These are phyloP conservation scores for Lomentospora prolificans DNA, from an alignment of 2,329 filamentous ascomycete genomes.

Conservation along the genomic window DNA sequence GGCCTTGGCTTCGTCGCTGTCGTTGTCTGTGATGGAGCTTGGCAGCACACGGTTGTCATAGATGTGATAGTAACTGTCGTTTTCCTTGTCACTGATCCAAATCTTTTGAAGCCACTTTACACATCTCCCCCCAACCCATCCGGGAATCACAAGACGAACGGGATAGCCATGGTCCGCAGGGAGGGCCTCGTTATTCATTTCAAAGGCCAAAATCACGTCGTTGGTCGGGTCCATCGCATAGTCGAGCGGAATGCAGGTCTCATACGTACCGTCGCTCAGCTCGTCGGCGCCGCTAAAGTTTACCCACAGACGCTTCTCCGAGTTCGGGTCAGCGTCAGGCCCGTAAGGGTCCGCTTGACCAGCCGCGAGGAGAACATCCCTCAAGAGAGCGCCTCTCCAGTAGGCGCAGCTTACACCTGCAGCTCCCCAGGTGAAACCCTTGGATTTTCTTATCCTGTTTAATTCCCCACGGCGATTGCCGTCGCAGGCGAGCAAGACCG, in stretches of 20 bases:
- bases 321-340: background rate
- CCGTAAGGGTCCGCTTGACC: conserved; percentile 20
- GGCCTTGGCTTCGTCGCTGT: conserved; percentile 33
- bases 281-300: conserved; percentile 40
- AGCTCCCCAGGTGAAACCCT: conserved; percentile 37
- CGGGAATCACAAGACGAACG: conserved; percentile 28
- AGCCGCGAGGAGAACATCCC: conserved; percentile 32
- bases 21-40: conserved; percentile 35
- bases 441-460: conserved; percentile 37
- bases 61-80: conserved; percentile 35
- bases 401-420: conserved; percentile 37
- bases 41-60: conserved; percentile 43
- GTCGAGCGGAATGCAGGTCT: conserved; percentile 36
- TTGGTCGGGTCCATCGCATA: conserved; percentile 36
- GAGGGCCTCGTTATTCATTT: conserved; percentile 33
- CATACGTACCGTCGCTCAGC: conserved; percentile 35
- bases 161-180: conserved; percentile 36
- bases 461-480: conserved; percentile 42
- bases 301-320: conserved; percentile 23
- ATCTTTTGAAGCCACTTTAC: conserved; percentile 38
- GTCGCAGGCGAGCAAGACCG: conserved; percentile 36
- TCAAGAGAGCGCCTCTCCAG: conserved; percentile 36
- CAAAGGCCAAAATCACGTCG: conserved; percentile 37
- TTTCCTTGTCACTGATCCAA: conserved; percentile 30
- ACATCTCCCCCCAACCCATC: conserved; percentile 31